These are phyloP conservation scores for Bacidia rubella DNA, from an alignment of 495 filamentous ascomycete genomes.

Conservation along the genomic window DNA sequence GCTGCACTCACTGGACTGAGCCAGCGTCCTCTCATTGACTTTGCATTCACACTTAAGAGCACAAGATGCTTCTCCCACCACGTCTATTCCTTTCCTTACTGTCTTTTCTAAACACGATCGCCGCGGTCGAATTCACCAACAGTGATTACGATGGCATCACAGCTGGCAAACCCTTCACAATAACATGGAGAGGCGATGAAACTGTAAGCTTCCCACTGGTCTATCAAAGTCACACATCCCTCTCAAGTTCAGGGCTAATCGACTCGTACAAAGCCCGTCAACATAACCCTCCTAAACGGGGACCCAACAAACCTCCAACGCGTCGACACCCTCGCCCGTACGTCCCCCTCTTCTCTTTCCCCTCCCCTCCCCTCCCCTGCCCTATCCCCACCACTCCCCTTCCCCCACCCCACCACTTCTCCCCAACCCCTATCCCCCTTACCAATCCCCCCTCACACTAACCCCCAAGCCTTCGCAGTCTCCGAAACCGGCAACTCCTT, in stretches of 20 bases:
- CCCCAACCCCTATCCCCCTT: background rate
- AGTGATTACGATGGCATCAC: slow-evolving; percentile 9
- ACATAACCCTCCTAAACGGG: slow-evolving; percentile 10
- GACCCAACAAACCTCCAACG: slow-evolving; percentile 2
- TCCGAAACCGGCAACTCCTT: slow-evolving; percentile 2
- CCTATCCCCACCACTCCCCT: background rate
- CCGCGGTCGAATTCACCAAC: slow-evolving; percentile 11
- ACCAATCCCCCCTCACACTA: background rate
- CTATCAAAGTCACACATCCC: background rate
- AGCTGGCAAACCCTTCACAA: slow-evolving; percentile 7
- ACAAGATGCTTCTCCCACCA: background rate
- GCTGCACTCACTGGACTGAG: background rate
- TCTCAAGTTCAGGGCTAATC: background rate
- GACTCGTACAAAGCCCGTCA: slow-evolving; percentile 10
- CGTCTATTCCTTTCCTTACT: background rate
- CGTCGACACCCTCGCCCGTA: slow-evolving; percentile 7
- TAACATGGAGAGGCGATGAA: slow-evolving; percentile 14
- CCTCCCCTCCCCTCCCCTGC: background rate
- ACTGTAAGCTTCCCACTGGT: slow-evolving; percentile 8
- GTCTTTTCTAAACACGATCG: background rate
- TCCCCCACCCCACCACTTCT: background rate
- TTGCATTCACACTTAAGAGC: background rate
- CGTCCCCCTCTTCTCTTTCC: slow-evolving; percentile 1
- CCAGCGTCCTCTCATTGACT: background rate
- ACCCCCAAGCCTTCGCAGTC: background rate